A percentile compares a stretch with the other conserved stretches of the same genome.
Conservation (phyloP, 2,329 filamentous ascomycete genomes). For the Verticillium nubilum region DNA sequence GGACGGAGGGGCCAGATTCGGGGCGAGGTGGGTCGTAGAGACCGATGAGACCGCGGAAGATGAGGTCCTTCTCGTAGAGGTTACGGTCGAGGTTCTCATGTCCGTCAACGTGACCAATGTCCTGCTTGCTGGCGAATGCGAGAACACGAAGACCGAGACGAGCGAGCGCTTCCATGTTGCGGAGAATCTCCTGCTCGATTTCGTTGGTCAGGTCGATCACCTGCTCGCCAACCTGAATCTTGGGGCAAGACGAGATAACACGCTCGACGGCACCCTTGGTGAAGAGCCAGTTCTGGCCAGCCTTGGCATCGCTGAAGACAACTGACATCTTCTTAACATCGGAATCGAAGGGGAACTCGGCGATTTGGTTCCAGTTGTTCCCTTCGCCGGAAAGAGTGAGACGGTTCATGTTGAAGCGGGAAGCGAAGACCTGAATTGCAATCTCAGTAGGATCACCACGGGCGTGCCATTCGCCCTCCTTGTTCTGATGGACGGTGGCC, state of each 20-base stretch:
- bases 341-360: conserved; percentile 70
- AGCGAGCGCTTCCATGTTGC: conserved; percentile 64
- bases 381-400: conserved; percentile 43
- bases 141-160: conserved; percentile 64
- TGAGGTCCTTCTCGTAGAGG: conserved; percentile 54
- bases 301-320: conserved; percentile 46
- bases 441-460: conserved; percentile 67
- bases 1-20: conserved; percentile 57
- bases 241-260: conserved; percentile 57
- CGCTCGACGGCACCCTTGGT: conserved; percentile 67
- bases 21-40: conserved; percentile 69
- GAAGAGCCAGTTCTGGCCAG: conserved; percentile 42
- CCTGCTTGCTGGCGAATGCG: conserved; percentile 50
- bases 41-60: conserved; percentile 64
- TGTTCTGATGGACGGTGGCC: conserved; percentile 52
- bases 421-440: conserved; percentile 69
- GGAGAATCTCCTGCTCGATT: conserved; percentile 50
- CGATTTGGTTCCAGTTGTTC: conserved; percentile 50
- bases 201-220: conserved; percentile 43
- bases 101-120: conserved; percentile 26
- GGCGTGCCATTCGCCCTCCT: conserved; percentile 52
- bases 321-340: conserved; percentile 74
- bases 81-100: conserved; percentile 44
- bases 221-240: conserved; percentile 38
- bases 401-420: conserved; percentile 60